Percentiles rank a stretch among this genome's conserved stretches.
phyloP scores from a whole-genome alignment of 345 rosid genomes.

The Bruguiera parviflora region DNA sequence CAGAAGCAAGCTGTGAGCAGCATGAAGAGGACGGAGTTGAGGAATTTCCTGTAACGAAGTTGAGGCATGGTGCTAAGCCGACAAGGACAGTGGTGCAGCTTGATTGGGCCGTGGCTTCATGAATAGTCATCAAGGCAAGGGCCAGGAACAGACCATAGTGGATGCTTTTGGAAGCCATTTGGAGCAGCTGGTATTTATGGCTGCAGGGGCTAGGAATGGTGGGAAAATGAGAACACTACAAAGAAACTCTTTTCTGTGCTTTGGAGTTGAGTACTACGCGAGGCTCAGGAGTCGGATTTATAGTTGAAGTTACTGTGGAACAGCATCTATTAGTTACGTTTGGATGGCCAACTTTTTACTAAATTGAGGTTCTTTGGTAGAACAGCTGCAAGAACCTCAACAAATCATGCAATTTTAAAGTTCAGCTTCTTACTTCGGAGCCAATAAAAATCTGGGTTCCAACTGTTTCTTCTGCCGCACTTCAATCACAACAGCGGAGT shows the following conservation, averaged over 20 bases:
- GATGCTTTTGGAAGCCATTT: slow-evolving; percentile 15
- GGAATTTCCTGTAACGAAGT: slow-evolving; percentile 43
- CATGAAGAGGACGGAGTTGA: slow-evolving; percentile 47
- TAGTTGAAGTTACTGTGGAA: neutral
- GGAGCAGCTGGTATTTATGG: neutral
- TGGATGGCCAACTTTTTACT: slow-evolving; percentile 20
- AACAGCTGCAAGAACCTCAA: slow-evolving; percentile 5
- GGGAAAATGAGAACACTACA: neutral
- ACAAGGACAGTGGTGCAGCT: slow-evolving; percentile 32
- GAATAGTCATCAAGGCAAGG: slow-evolving; percentile 9
- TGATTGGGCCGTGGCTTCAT: slow-evolving; percentile 26
- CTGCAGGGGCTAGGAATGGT: neutral
- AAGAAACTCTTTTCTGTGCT: neutral
- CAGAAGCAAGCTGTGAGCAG: slow-evolving; percentile 44
- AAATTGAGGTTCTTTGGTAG: neutral
- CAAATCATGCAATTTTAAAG: neutral
- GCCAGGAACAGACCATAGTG: slow-evolving; percentile 4
- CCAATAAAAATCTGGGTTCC: neutral
- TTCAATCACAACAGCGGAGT: too few relatives aligned
- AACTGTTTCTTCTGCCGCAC: neutral
- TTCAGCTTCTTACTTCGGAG: neutral
- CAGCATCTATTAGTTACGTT: neutral
- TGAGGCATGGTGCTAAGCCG: slow-evolving; percentile 39
- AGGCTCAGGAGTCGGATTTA: neutral
- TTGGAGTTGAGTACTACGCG: neutral